Conservation (phyloP, 2,329 filamentous ascomycete genomes). For the Periconia sp. region DNA sequence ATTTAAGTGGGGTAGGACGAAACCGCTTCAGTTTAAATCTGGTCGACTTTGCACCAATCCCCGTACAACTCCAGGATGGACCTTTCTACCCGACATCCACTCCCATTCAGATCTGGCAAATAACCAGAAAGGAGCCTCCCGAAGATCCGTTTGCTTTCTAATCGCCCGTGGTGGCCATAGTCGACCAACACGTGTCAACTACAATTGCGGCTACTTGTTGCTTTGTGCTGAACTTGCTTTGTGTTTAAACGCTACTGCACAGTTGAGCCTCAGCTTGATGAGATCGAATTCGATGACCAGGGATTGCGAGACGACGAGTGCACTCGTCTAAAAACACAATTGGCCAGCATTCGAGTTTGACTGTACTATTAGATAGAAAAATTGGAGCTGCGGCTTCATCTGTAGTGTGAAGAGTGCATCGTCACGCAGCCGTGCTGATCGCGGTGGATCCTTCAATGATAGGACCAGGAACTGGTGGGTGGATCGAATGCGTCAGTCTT, state of each 20-base stretch:
- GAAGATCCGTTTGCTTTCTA: constrained; percentile 35
- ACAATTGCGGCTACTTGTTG: constrained; percentile 21
- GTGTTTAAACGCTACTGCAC: constrained; percentile 13
- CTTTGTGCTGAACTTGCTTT: constrained; percentile 19
- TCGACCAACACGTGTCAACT: constrained; percentile 25
- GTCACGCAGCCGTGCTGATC: not conserved
- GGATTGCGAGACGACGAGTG: constrained; percentile 25
- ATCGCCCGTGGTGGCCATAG: constrained; percentile 9
- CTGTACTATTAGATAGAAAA: constrained; percentile 21
- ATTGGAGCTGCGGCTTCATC: constrained; percentile 21
- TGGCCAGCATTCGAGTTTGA: constrained; percentile 20
- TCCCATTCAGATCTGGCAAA: constrained; percentile 63
- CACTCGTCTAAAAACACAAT: constrained; percentile 16
- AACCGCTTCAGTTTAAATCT: constrained; percentile 43
- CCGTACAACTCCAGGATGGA: constrained; percentile 57
- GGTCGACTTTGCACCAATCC: constrained; percentile 37
- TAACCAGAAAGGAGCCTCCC: constrained; percentile 35
- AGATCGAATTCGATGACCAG: constrained; percentile 9
- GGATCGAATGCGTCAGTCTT: constrained; percentile 1
- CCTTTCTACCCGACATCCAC: constrained; percentile 69
- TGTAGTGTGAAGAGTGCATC: no score
- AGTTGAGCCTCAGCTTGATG: constrained; percentile 21
- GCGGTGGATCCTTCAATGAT: not conserved
- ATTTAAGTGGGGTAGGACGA: constrained; percentile 48
- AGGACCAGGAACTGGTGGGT: not conserved